Percentiles rank a stretch among this genome's conserved stretches.
Conservation (phyloP, 305 asterid genomes). For the Fraxinus nigra region DNA sequence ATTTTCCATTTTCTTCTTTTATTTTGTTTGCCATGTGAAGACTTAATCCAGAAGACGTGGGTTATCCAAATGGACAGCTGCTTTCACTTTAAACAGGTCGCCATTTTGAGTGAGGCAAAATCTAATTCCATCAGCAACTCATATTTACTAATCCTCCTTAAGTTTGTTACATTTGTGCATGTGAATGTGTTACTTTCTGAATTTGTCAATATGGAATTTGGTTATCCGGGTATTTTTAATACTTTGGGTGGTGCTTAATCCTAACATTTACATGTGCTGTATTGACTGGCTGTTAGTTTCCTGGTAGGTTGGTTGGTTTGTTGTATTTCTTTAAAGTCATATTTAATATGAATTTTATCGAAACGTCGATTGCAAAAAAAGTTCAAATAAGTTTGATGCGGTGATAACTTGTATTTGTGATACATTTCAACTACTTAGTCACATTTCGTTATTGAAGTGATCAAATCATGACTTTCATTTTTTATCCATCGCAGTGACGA, state of each 20-base stretch:
- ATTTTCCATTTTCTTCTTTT: neutral
- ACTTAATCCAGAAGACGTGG: slow-evolving; percentile 3
- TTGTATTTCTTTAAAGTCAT: neutral
- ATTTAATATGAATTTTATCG: neutral
- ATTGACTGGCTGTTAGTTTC: neutral
- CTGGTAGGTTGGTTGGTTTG: neutral
- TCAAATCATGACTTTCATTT: neutral
- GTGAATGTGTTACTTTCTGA: neutral
- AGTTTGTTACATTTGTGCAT: neutral
- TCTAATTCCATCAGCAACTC: neutral
- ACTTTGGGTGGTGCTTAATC: neutral
- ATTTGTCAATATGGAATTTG: neutral
- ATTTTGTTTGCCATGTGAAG: slow-evolving; percentile 19
- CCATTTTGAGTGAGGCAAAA: slow-evolving; percentile 9
- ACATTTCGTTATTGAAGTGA: neutral
- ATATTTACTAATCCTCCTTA: neutral
- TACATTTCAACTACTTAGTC: neutral
- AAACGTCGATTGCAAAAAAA: neutral
- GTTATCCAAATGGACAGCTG: neutral
- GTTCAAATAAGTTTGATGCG: neutral
- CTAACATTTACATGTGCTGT: neutral
- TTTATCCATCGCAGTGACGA: neutral
- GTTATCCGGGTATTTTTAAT: neutral
- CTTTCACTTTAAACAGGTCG: slow-evolving; percentile 7
- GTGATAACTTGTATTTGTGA: neutral